Base-by-base conservation (phyloP, 2,329 filamentous ascomycete species). In the Xylaria sp. region DNA sequence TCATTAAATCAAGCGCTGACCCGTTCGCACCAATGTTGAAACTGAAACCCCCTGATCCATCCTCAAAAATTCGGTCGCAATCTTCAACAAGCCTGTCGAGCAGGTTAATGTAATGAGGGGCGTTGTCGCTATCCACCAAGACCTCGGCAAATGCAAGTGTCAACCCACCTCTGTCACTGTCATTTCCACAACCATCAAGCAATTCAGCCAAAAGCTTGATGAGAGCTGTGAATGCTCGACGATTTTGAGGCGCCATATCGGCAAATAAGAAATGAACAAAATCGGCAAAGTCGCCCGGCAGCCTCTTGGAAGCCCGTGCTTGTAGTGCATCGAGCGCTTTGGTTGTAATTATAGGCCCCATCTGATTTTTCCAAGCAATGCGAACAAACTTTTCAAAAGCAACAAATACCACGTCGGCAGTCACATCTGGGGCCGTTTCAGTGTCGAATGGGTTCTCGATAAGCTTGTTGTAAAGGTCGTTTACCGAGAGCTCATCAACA, bases 381-480 rank as follows among this genome's bases (percentile, higher is more conserved):
- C 90, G 90, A 69, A 98, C 83, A 74, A 98, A 98, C 70, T 97
- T 98, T 79, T 98, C 94, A 78, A 98, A 98, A 0, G 94, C 92
- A 31, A 92, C 92, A 77, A 98, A 97, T 5, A 98, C 87, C 23
- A 95, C 90, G 76, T 98, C 94, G 9, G 95, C 89, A 2, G 90
- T 88, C 9, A 93, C 86, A 68, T 97, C 94, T 0, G 90, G 87
- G 1, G 92, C 89, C 10, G 90, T 84, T 63, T 97, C 92, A 72
- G 92, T 87, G 76, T 93, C 94, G 62, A 89, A 91, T 0, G 94
- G 93, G 72, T 92, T 92, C 78, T 97, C 94, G 20, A 97, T 89
- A 15, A 98, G 86, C 41, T 90, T 88, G 77, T 97, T 97, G 81
- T 97, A 98, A 1, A 98, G 84, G 74, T 97, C 94, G 76, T 97